Percentiles rank a stretch among this genome's conserved stretches.
phyloP scores from a whole-genome alignment of 2,329 filamentous ascomycete genomes.

The Cytospora leucostoma region DNA sequence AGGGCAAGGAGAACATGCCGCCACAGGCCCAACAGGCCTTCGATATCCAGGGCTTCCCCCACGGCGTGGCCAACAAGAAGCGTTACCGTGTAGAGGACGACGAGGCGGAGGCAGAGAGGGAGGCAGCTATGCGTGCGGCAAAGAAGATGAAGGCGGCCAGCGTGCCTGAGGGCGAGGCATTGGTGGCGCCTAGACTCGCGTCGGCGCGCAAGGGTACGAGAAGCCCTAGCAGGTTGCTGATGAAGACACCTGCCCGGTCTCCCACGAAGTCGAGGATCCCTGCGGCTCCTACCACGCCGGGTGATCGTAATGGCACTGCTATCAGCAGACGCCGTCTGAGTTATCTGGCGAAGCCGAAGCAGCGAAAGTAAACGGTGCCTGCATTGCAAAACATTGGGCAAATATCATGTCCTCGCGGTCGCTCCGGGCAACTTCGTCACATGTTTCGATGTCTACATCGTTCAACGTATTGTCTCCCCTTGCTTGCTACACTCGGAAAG shows the following conservation, averaged over 20 bases:
- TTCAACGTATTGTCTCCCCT: neutral
- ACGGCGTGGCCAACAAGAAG: constrained; percentile 68
- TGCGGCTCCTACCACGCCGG: constrained; percentile 18
- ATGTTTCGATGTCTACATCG: neutral
- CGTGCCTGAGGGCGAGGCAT: constrained; percentile 53
- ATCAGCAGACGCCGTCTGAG: constrained; percentile 22
- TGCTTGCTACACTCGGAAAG: constrained; percentile 1
- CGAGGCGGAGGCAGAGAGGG: constrained; percentile 55
- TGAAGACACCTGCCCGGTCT: constrained; percentile 19
- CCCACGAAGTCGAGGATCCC: constrained; percentile 19
- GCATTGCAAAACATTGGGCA: neutral
- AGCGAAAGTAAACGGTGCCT: constrained; percentile 19
- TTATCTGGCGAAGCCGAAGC: constrained; percentile 26
- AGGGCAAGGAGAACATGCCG: constrained; percentile 57
- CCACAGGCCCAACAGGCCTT: constrained; percentile 38
- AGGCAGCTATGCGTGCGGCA: constrained; percentile 50
- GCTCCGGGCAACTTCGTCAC: neutral
- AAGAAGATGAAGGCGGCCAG: constrained; percentile 61
- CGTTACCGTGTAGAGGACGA: constrained; percentile 59
- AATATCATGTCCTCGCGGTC: neutral
- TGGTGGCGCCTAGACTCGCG: constrained; percentile 51
- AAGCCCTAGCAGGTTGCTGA: constrained; percentile 20
- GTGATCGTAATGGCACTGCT: constrained; percentile 9
- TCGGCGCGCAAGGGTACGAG: constrained; percentile 17
- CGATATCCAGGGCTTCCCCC: constrained; percentile 48